Conservation (phyloP, 2,329 filamentous ascomycete genomes). For the Penicillium sp. region DNA sequence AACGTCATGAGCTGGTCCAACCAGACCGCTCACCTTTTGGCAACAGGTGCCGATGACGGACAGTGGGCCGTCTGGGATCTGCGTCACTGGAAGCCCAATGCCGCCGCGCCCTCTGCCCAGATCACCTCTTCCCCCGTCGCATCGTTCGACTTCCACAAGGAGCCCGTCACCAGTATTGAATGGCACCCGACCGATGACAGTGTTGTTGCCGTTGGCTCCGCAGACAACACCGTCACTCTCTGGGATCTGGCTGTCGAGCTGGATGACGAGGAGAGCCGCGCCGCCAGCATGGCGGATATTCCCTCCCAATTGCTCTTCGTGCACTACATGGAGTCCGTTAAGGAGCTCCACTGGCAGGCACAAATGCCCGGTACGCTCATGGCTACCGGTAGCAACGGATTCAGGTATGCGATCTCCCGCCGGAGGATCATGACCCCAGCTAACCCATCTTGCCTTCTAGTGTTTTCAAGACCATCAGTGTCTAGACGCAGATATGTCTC, state of each 20-base stretch:
- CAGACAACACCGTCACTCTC: conserved; percentile 89
- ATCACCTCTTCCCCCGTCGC: conserved; percentile 77
- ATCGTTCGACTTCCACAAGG: conserved; percentile 91
- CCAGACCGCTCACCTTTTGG: conserved; percentile 84
- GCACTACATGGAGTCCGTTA: conserved; percentile 91
- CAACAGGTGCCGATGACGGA: conserved; percentile 89
- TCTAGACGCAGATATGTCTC: conserved; percentile 49
- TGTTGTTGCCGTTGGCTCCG: conserved; percentile 87
- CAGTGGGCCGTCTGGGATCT: conserved; percentile 96
- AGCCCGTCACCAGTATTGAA: conserved; percentile 93
- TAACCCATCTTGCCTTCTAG: conserved; percentile 43
- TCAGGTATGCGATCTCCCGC: conserved; percentile 56
- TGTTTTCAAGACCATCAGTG: conserved; percentile 80
- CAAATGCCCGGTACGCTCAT: conserved; percentile 90
- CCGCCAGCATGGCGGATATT: conserved; percentile 83
- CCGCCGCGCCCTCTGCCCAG: conserved; percentile 48
- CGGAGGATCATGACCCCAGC: conserved; percentile 3
- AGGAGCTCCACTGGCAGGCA: conserved; percentile 96
- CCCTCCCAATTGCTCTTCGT: conserved; percentile 94
- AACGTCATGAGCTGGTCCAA: conserved; percentile 97
- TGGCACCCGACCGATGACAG: conserved; percentile 98
- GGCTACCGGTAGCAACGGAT: conserved; percentile 83
- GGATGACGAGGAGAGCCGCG: conserved; percentile 93
- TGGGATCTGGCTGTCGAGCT: conserved; percentile 97
- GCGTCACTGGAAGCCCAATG: conserved; percentile 81